phyloP scores from a whole-genome alignment of 768 basidiomycete genomes.

The Lanmaoa pseudosensibilis region DNA sequence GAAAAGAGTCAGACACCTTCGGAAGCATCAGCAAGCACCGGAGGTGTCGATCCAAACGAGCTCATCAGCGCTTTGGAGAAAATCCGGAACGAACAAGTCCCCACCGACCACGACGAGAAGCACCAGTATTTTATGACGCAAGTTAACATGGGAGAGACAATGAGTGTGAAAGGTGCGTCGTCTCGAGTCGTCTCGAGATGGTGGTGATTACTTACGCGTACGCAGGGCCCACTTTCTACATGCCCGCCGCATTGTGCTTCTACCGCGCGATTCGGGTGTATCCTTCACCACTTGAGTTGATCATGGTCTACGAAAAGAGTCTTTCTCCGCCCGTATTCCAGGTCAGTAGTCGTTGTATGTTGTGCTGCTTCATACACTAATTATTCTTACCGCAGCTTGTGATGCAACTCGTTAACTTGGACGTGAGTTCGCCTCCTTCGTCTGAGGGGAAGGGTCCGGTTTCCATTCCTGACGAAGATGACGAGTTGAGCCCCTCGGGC shows the following conservation, averaged over 20 bases:
- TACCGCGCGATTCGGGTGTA: constrained; percentile 93
- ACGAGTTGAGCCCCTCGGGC: constrained; percentile 60
- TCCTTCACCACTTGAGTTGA: constrained; percentile 90
- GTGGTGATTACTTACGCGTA: constrained; percentile 1
- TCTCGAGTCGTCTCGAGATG: background rate
- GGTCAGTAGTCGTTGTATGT: constrained; percentile 37
- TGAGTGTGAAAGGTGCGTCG: constrained; percentile 65
- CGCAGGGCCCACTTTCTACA: constrained; percentile 72
- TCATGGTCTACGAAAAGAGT: constrained; percentile 92
- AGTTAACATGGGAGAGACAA: constrained; percentile 83
- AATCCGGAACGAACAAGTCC: constrained; percentile 68
- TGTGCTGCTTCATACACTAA: constrained; percentile 4
- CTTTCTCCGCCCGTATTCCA: constrained; percentile 81
- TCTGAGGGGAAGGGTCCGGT: constrained; percentile 26
- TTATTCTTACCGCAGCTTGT: constrained; percentile 48
- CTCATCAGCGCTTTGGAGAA: constrained; percentile 63
- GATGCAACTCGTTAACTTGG: constrained; percentile 83
- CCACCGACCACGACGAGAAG: constrained; percentile 68
- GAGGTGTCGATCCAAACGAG: constrained; percentile 47
- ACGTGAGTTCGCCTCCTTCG: constrained; percentile 72
- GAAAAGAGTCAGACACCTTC: constrained; percentile 61
- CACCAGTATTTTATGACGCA: constrained; percentile 92
- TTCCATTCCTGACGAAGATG: constrained; percentile 47
- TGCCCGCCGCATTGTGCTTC: constrained; percentile 86
- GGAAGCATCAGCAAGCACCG: constrained; percentile 26